Conservation (phyloP, 2,329 filamentous ascomycete genomes). For the Neospermospora avenae region DNA sequence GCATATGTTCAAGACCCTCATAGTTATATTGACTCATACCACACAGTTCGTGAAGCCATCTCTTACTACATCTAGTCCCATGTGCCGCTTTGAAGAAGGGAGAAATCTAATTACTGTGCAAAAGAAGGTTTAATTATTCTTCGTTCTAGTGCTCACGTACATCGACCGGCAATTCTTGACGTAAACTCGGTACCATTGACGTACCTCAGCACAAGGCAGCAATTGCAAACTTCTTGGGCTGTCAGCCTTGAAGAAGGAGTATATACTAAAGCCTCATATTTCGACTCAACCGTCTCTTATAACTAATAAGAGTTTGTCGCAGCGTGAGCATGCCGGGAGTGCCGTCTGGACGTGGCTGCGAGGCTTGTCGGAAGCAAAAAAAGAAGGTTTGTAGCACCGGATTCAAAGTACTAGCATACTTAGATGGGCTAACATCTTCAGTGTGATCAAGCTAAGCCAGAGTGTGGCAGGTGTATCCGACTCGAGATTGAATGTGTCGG, state of each 20-base stretch:
- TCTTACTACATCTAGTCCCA: neutral
- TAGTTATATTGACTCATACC: too few relatives aligned
- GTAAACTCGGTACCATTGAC: neutral
- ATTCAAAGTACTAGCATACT: neutral
- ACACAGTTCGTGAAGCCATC: too few relatives aligned
- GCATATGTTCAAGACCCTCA: too few relatives aligned
- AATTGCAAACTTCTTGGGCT: too few relatives aligned
- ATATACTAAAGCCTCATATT: neutral
- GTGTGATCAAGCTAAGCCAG: slow-evolving; percentile 5
- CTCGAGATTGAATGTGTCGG: neutral
- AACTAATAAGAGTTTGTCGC: neutral
- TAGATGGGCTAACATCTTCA: neutral
- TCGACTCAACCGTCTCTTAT: neutral
- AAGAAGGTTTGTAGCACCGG: slow-evolving; percentile 6
- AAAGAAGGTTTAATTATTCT: neutral
- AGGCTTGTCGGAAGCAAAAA: slow-evolving; percentile 5
- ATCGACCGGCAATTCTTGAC: neutral
- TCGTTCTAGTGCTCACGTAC: neutral
- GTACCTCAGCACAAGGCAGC: neutral
- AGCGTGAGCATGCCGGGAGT: slow-evolving; percentile 6
- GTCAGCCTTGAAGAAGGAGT: neutral
- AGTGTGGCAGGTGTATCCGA: neutral
- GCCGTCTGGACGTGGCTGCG: slow-evolving; percentile 3
- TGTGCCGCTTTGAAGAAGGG: neutral
- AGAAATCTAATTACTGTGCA: neutral